phyloP scores from a whole-genome alignment of 1,284 basidiomycete genomes.

The Fomitiporia mediterranea region DNA sequence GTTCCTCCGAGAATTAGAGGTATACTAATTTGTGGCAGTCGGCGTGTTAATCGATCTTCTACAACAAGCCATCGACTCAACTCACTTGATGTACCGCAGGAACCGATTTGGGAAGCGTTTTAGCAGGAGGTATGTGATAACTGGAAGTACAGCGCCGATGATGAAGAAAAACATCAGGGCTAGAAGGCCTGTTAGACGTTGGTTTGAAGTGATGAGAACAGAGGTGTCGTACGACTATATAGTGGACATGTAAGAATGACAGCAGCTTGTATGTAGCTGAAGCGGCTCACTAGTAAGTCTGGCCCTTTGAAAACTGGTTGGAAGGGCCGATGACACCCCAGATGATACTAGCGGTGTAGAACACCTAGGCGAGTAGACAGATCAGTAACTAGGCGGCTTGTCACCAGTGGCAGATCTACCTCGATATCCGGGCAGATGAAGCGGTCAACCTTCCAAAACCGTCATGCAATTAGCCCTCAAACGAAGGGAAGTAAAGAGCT shows the following conservation, averaged over 20 bases:
- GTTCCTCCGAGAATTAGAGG: constrained; percentile 32
- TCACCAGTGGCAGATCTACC: constrained; percentile 4
- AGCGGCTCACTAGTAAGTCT: constrained; percentile 21
- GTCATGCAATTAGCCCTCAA: background rate
- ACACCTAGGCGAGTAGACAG: constrained; percentile 3
- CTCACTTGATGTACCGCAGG: constrained; percentile 29
- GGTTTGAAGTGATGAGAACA: background rate
- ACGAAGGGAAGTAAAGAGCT: background rate
- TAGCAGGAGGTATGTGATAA: constrained; percentile 27
- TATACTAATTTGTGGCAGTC: constrained; percentile 24
- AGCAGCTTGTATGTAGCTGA: background rate
- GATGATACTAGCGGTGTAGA: constrained; percentile 19
- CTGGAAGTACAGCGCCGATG: constrained; percentile 43
- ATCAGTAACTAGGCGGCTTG: background rate
- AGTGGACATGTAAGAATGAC: background rate
- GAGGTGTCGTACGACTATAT: constrained; percentile 7
- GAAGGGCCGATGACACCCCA: constrained; percentile 20
- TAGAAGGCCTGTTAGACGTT: constrained; percentile 33
- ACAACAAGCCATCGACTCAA: background rate
- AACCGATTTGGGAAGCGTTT: constrained; percentile 30
- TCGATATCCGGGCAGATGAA: constrained; percentile 24
- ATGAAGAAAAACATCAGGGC: constrained; percentile 50
- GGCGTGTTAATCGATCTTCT: background rate
- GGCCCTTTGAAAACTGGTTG: constrained; percentile 18
- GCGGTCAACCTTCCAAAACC: background rate